phyloP scores from a whole-genome alignment of 2,329 filamentous ascomycete species.

The Ceratocystis huliohia region DNA sequence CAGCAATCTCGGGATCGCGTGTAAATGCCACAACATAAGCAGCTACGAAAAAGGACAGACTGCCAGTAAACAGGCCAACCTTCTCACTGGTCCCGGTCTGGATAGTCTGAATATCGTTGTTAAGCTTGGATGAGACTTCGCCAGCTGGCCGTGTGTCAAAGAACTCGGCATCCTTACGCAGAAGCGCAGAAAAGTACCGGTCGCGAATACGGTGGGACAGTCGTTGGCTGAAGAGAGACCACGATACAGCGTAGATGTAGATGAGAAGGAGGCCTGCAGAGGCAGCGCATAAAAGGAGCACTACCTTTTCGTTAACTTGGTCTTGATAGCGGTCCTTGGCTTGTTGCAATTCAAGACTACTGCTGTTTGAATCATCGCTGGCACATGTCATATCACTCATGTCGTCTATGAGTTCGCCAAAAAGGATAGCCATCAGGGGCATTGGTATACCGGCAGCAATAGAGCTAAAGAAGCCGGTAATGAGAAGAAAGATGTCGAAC shows the following conservation, averaged over 20 bases:
- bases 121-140: slow-evolving; percentile 50
- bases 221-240: slow-evolving; percentile 51
- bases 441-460: slow-evolving; percentile 50
- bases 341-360: neutral
- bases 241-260: slow-evolving; percentile 51
- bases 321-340: slow-evolving; percentile 28
- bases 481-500: slow-evolving; percentile 33
- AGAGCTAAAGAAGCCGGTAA: slow-evolving; percentile 34
- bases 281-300: slow-evolving; percentile 50
- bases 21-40: slow-evolving; percentile 56
- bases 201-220: slow-evolving; percentile 51
- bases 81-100: slow-evolving; percentile 59
- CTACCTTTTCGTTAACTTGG: slow-evolving; percentile 43
- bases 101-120: slow-evolving; percentile 52
- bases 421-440: slow-evolving; percentile 51
- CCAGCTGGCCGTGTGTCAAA: slow-evolving; percentile 51
- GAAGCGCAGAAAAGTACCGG: slow-evolving; percentile 44
- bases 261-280: slow-evolving; percentile 51
- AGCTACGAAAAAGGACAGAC: slow-evolving; percentile 52
- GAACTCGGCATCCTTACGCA: slow-evolving; percentile 49
- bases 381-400: slow-evolving; percentile 46
- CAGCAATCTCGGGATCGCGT: slow-evolving; percentile 48
- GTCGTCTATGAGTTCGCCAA: slow-evolving; percentile 50
- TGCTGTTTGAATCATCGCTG: slow-evolving; percentile 22
- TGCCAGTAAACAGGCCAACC: slow-evolving; percentile 51